Conservation (phyloP, 2,329 filamentous ascomycete genomes). For the Neofusicoccum laricinum region DNA sequence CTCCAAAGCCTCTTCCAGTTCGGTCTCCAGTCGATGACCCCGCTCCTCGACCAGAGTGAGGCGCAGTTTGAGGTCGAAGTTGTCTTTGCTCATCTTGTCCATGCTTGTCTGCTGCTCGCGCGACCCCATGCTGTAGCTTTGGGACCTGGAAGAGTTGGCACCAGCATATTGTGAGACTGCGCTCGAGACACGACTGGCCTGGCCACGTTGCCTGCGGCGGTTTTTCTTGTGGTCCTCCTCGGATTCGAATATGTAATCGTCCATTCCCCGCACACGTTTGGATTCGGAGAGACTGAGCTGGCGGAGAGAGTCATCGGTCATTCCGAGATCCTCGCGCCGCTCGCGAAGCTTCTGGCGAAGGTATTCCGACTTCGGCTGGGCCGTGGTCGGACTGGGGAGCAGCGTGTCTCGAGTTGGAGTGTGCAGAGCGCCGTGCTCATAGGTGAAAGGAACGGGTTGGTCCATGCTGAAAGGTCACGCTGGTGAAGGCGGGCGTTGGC, state of each 20-base stretch:
- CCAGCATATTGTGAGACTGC: neutral
- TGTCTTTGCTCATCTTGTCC: conserved; percentile 17
- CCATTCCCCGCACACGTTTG: neutral
- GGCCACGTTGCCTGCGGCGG: neutral
- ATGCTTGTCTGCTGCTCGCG: conserved; percentile 7
- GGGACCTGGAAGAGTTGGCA: neutral
- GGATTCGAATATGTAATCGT: conserved; percentile 16
- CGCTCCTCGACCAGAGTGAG: conserved; percentile 16
- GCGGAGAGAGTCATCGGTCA: neutral
- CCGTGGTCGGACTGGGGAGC: neutral
- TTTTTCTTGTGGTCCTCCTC: neutral
- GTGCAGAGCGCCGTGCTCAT: neutral
- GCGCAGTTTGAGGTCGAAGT: conserved; percentile 17
- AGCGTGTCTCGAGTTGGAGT: neutral
- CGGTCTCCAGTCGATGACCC: neutral
- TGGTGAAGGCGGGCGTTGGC: neutral
- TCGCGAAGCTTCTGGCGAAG: conserved; percentile 14
- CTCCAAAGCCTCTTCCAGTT: conserved; percentile 11
- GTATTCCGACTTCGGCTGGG: conserved; percentile 7
- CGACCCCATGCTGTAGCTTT: conserved; percentile 2
- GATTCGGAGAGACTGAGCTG: conserved; percentile 2
- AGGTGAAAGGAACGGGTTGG: neutral
- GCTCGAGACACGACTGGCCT: neutral
- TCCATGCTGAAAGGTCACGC: neutral
- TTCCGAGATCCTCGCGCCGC: conserved; percentile 3